These are phyloP conservation scores for Ascochyta fabae DNA, from an alignment of 2,329 filamentous ascomycete genomes.

Conservation along the genomic window DNA sequence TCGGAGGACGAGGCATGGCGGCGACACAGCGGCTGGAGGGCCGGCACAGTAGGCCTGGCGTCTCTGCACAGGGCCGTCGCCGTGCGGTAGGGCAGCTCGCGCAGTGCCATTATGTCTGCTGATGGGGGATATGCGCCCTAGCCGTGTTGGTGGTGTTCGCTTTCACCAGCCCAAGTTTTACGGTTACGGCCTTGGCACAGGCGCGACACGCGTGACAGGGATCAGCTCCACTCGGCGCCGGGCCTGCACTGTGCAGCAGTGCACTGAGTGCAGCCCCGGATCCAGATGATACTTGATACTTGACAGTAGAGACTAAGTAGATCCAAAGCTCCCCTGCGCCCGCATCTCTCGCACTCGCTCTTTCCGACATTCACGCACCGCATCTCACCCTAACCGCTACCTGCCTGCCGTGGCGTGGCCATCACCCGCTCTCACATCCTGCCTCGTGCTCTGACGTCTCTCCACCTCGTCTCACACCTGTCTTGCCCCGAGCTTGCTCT, in stretches of 20 bases:
- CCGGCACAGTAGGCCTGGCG: constrained; percentile 30
- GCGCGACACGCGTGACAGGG: constrained; percentile 23
- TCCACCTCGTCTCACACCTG: constrained; percentile 1
- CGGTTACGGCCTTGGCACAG: constrained; percentile 3
- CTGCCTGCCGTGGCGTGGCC: constrained; percentile 17
- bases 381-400: neutral
- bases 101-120: constrained; percentile 44
- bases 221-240: constrained; percentile 1
- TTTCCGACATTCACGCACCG: neutral
- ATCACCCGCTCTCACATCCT: neutral
- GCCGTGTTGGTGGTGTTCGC: too few species aligned
- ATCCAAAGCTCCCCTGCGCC: too few species aligned
- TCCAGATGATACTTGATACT: too few species aligned
- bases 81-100: constrained; percentile 44
- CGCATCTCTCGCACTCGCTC: neutral
- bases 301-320: too few species aligned
- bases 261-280: too few species aligned
- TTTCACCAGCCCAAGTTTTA: too few species aligned
- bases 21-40: constrained; percentile 35
- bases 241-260: too few species aligned
- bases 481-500: constrained; percentile 11
- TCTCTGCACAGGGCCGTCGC: constrained; percentile 35
- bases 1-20: constrained; percentile 59
- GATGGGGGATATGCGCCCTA: neutral
- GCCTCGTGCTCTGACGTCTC: constrained; percentile 2